Percentiles rank a stretch among this genome's conserved stretches.
Evolutionary conservation across 2,329 filamentous ascomycete species (phyloP).

Genomic region (Sporothrix pseudoabietina): DNA sequence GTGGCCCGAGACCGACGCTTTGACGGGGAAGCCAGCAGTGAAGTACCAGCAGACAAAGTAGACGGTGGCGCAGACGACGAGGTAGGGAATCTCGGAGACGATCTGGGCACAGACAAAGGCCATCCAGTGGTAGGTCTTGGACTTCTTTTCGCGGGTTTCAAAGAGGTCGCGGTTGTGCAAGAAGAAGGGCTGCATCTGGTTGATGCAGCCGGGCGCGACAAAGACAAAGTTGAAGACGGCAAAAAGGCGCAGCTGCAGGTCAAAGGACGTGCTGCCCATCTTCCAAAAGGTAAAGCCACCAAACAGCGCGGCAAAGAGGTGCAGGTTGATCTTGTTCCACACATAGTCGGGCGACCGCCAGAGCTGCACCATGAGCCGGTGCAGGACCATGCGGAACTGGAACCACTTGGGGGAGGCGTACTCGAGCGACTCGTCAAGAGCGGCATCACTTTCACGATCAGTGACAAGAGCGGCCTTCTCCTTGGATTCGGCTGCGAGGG

Average conservation of each 20-base stretch:
- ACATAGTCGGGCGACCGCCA: slow-evolving; percentile 56
- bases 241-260: slow-evolving; percentile 72
- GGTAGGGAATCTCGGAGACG: slow-evolving; percentile 66
- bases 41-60: slow-evolving; percentile 56
- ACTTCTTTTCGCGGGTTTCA: slow-evolving; percentile 69
- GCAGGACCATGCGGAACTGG: slow-evolving; percentile 62
- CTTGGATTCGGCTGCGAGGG: slow-evolving; percentile 34
- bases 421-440: slow-evolving; percentile 51
- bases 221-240: slow-evolving; percentile 70
- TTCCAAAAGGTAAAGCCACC: slow-evolving; percentile 66
- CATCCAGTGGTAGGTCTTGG: slow-evolving; percentile 70
- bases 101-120: slow-evolving; percentile 69
- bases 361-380: slow-evolving; percentile 30
- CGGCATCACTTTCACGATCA: not conserved
- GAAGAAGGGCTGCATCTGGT: slow-evolving; percentile 72
- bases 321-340: slow-evolving; percentile 64
- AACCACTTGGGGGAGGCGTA: slow-evolving; percentile 69
- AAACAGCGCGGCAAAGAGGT: slow-evolving; percentile 60
- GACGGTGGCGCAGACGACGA: slow-evolving; percentile 60
- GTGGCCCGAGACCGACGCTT: slow-evolving; percentile 50
- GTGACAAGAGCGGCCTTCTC: not conserved
- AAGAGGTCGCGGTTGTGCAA: slow-evolving; percentile 68
- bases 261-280: slow-evolving; percentile 58
- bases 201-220: slow-evolving; percentile 66
- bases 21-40: slow-evolving; percentile 52